A percentile compares a stretch with the other conserved stretches of the same genome.
These are phyloP conservation scores for Hypoxylon fuscum DNA, from an alignment of 495 filamentous ascomycete species.

Conservation along the genomic window DNA sequence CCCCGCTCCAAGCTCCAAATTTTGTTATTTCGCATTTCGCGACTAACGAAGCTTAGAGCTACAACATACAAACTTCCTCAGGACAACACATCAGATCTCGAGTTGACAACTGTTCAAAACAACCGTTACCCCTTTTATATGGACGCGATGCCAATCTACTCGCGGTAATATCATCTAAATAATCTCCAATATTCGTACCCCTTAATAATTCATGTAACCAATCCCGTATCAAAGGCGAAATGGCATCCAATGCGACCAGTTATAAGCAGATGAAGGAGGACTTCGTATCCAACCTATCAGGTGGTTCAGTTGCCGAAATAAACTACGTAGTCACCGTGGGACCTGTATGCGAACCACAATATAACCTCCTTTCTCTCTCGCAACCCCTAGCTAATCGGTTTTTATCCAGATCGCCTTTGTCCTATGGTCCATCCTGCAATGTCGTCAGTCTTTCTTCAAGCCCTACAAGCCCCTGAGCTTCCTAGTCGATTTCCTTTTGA, in stretches of 20 bases:
- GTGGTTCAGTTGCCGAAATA: constrained; percentile 84
- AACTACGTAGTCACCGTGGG: constrained; percentile 84
- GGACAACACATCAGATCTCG: constrained; percentile 17
- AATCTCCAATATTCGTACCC: background rate
- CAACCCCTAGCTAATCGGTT: constrained; percentile 8
- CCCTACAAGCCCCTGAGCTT: constrained; percentile 73
- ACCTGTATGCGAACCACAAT: constrained; percentile 71
- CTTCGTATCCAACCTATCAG: constrained; percentile 92
- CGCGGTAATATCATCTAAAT: constrained; percentile 10
- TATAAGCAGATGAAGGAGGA: constrained; percentile 94
- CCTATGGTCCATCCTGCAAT: constrained; percentile 90
- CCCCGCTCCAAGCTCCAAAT: background rate
- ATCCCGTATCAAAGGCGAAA: constrained; percentile 22
- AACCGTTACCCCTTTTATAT: background rate
- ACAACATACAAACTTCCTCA: too few relatives aligned
- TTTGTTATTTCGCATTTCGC: too few relatives aligned
- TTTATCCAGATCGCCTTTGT: constrained; percentile 74
- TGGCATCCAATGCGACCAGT: constrained; percentile 53
- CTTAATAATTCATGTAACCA: background rate
- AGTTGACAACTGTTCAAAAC: constrained; percentile 35
- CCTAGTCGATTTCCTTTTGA: constrained; percentile 84
- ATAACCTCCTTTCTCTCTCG: constrained; percentile 2
- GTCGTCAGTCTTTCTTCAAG: constrained; percentile 84
- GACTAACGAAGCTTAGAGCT: too few relatives aligned
- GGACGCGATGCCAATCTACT: constrained; percentile 12